These are phyloP conservation scores for Alternaria sp. DNA, from an alignment of 2,329 filamentous ascomycete genomes.

Conservation along the genomic window DNA sequence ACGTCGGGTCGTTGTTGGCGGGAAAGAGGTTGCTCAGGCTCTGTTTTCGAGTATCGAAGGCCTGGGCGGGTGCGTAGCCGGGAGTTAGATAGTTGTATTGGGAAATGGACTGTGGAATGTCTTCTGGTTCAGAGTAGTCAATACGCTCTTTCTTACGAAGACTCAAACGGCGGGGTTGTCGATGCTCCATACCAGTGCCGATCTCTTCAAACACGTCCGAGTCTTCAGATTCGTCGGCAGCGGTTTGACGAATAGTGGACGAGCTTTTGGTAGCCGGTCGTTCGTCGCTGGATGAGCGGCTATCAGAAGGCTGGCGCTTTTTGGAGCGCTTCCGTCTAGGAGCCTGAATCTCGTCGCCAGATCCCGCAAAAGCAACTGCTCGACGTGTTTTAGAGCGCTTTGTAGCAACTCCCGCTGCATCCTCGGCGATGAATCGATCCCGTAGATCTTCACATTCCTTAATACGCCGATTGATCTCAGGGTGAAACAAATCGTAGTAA, in stretches of 20 bases:
- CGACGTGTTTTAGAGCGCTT: slow-evolving; percentile 10
- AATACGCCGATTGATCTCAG: slow-evolving; percentile 24
- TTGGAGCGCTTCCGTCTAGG: neutral
- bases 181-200: neutral
- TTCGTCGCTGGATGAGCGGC: slow-evolving; percentile 9
- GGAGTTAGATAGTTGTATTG: neutral
- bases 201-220: slow-evolving; percentile 8
- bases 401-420: neutral
- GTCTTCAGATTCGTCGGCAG: slow-evolving; percentile 1
- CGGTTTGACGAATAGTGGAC: neutral
- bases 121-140: slow-evolving; percentile 19
- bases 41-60: slow-evolving; percentile 1
- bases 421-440: slow-evolving; percentile 10
- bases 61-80: neutral
- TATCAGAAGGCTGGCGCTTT: neutral
- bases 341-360: neutral
- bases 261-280: neutral
- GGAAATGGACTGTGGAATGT: neutral
- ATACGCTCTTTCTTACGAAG: slow-evolving; percentile 23
- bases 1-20: neutral
- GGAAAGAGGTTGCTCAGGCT: slow-evolving; percentile 12
- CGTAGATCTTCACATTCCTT: slow-evolving; percentile 11
- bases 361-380: neutral
- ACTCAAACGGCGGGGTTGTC: slow-evolving; percentile 4
- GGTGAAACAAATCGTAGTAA: slow-evolving; percentile 22